A percentile compares a stretch with the other conserved stretches of the same genome.
Conservation (phyloP, 106 monocot genomes). For the Dendrobium nobile region DNA sequence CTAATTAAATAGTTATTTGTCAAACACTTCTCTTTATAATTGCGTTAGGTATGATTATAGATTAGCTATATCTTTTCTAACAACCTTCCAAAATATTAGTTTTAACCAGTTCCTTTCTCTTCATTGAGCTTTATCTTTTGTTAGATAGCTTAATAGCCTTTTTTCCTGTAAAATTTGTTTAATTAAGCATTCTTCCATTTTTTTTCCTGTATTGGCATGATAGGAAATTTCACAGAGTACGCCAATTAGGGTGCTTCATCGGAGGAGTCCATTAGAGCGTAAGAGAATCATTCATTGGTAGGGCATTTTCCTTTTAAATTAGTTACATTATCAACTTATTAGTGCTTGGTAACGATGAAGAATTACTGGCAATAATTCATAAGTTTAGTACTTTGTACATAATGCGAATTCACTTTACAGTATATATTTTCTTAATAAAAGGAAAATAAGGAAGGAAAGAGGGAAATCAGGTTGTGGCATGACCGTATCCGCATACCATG, state of each 20-base stretch:
- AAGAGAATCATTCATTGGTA: conserved; percentile 92
- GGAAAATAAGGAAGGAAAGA: background rate
- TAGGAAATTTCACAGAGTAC: conserved; percentile 85
- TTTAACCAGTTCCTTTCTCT: background rate
- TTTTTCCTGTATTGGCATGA: background rate
- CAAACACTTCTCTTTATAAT: background rate
- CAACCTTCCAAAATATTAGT: background rate
- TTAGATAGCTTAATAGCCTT: background rate
- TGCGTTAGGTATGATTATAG: background rate
- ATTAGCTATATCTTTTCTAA: background rate
- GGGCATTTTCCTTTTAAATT: background rate
- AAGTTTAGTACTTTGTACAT: background rate
- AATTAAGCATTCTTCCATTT: background rate
- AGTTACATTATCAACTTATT: background rate
- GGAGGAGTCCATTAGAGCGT: conserved; percentile 83
- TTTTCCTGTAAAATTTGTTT: background rate
- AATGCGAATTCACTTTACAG: too few relatives aligned
- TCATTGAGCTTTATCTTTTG: background rate
- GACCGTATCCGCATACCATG: background rate
- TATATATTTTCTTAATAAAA: background rate
- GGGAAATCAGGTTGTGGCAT: background rate
- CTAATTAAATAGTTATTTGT: conserved; percentile 1
- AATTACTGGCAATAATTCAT: background rate
- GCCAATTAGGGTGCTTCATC: conserved; percentile 89
- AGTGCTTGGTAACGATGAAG: background rate